Evolutionary conservation across 805 yeast genomes (phyloP).

Genomic region (Candida berthetii): DNA sequence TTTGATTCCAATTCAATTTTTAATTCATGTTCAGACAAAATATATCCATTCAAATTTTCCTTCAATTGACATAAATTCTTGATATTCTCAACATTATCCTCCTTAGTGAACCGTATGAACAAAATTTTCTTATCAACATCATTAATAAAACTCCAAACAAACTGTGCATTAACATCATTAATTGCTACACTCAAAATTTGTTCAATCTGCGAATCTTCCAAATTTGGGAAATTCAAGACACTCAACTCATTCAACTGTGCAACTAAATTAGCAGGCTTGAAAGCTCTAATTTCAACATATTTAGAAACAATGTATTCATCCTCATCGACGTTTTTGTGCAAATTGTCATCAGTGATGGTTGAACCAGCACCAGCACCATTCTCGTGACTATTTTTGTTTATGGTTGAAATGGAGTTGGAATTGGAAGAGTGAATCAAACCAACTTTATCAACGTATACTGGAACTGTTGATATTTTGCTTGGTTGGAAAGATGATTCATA

Average conservation of each 20-base stretch:
- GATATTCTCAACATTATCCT: slow-evolving; percentile 1
- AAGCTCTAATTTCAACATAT: slow-evolving; percentile 19
- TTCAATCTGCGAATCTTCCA: slow-evolving; percentile 25
- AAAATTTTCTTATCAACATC: slow-evolving; percentile 28
- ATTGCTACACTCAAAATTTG: slow-evolving; percentile 21
- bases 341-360: background rate
- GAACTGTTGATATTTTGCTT: background rate
- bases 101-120: slow-evolving; percentile 24
- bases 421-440: background rate
- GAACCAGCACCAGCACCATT: background rate
- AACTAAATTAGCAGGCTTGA: slow-evolving; percentile 27
- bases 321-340: background rate
- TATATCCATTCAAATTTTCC: background rate
- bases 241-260: slow-evolving; percentile 30
- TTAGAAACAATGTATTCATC: slow-evolving; percentile 5
- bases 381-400: background rate
- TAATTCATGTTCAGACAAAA: slow-evolving; percentile 2
- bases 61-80: background rate
- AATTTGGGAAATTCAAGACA: slow-evolving; percentile 27
- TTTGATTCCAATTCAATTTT: slow-evolving; percentile 5
- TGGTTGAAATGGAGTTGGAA: background rate
- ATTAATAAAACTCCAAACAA: slow-evolving; percentile 29
- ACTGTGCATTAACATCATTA: slow-evolving; percentile 10
- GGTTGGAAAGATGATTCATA: background rate
- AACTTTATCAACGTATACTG: background rate